Conservation (phyloP, 75 land plant genomes). For the Ceratopteris richardii region DNA sequence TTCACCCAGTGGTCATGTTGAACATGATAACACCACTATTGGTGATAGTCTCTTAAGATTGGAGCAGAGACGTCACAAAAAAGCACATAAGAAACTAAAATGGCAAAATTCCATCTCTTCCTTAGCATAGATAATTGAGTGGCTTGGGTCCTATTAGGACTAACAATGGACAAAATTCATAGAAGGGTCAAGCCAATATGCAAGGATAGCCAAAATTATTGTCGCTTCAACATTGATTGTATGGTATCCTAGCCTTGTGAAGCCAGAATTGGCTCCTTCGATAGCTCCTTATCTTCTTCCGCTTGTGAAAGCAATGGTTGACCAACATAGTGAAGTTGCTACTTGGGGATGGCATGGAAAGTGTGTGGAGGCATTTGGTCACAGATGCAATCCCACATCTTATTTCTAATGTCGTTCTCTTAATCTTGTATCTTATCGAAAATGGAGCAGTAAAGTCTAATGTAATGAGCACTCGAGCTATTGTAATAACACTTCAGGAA, state of each 20-base stretch:
- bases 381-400: slow-evolving; percentile 61
- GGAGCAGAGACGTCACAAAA: background rate
- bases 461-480: slow-evolving; percentile 19
- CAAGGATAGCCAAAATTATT: slow-evolving; percentile 64
- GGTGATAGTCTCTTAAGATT: background rate
- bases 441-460: slow-evolving; percentile 14
- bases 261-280: slow-evolving; percentile 34
- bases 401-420: slow-evolving; percentile 66
- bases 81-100: background rate
- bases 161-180: slow-evolving; percentile 66
- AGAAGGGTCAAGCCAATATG: slow-evolving; percentile 81
- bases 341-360: slow-evolving; percentile 86
- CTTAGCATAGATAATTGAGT: slow-evolving; percentile 21
- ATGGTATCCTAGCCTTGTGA: slow-evolving; percentile 79
- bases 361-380: slow-evolving; percentile 58
- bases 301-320: slow-evolving; percentile 69
- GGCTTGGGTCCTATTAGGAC: slow-evolving; percentile 75
- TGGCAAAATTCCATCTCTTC: slow-evolving; percentile 2
- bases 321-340: slow-evolving; percentile 77
- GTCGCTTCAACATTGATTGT: slow-evolving; percentile 73
- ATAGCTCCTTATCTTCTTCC: slow-evolving; percentile 60
- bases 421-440: slow-evolving; percentile 64
- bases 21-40: background rate
- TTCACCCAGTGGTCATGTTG: slow-evolving; percentile 4
- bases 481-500: slow-evolving; percentile 41